A percentile compares a stretch with the other conserved stretches of the same genome.
phyloP scores from a whole-genome alignment of 2,329 filamentous ascomycete genomes.

The Sphaerulina vaccinii region DNA sequence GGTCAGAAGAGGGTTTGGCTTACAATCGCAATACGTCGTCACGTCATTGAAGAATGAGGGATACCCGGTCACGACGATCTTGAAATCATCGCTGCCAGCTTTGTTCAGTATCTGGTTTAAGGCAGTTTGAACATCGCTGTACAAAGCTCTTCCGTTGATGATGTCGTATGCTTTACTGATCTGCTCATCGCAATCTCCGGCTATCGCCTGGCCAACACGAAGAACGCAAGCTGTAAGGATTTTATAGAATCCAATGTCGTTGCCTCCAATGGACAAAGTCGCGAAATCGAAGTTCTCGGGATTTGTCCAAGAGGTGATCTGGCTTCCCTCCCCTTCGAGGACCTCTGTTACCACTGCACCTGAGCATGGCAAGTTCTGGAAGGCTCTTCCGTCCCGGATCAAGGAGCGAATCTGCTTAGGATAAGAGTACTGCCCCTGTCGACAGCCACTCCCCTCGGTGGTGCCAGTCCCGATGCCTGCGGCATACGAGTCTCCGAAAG shows the following conservation, averaged over 20 bases:
- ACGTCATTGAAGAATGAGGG: no score
- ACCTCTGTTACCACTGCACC: not conserved
- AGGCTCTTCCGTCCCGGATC: no score
- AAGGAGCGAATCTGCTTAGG: not conserved
- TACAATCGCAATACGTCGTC: no score
- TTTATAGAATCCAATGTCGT: not conserved
- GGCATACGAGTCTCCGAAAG: conserved; percentile 2
- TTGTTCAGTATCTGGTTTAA: no score
- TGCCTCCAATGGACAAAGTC: not conserved
- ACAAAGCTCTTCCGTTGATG: no score
- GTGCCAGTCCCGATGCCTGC: conserved; percentile 8
- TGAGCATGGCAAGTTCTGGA: not conserved
- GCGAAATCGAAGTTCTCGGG: not conserved
- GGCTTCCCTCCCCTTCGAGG: not conserved
- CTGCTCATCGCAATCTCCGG: no score
- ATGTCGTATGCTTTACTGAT: not conserved
- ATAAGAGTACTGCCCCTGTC: not conserved
- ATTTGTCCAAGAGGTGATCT: conserved; percentile 3
- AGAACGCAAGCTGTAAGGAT: not conserved
- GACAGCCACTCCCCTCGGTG: not conserved
- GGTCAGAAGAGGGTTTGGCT: not conserved
- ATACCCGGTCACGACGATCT: no score
- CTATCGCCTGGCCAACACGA: no score
- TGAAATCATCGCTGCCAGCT: no score
- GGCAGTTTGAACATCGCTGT: no score